phyloP scores from a whole-genome alignment of 805 yeast species.

The Kurtzmaniella cleridarum region DNA sequence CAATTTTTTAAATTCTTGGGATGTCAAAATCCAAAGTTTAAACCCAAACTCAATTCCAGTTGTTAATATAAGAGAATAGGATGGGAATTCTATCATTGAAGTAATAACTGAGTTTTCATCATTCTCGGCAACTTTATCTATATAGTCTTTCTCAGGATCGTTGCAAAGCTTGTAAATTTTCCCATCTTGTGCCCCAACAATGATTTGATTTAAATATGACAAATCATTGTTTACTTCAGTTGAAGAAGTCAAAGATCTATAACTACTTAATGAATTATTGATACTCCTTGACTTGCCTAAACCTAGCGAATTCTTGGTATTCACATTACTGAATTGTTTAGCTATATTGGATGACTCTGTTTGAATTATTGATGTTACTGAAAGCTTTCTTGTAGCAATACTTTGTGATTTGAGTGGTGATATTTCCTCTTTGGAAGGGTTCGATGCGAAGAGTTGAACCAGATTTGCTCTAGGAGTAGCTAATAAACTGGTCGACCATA shows the following conservation, averaged over 20 bases:
- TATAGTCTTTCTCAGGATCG: conserved; percentile 9
- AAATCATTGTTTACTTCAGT: conserved; percentile 5
- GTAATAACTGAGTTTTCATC: conserved; percentile 2
- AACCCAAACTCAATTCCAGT: conserved; percentile 2
- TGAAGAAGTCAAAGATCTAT: no score
- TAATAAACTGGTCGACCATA: conserved; percentile 30
- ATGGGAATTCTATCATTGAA: conserved; percentile 3
- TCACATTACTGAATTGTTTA: not conserved
- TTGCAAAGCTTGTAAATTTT: conserved; percentile 13
- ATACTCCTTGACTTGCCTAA: not conserved
- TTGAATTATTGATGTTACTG: not conserved
- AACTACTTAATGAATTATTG: not conserved
- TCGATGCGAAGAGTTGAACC: conserved; percentile 6
- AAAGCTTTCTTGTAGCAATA: not conserved
- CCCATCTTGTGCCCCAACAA: conserved; percentile 17
- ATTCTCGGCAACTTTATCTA: conserved; percentile 7
- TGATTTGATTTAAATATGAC: conserved; percentile 13
- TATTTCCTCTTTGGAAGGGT: not conserved
- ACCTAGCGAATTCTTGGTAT: not conserved
- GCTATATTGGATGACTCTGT: not conserved
- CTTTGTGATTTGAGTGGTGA: not conserved
- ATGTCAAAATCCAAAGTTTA: not conserved
- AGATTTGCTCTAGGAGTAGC: conserved; percentile 22
- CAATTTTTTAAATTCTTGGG: not conserved
- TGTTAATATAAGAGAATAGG: not conserved